Evolutionary conservation across 768 basidiomycete species (phyloP).

Genomic region (Cystofilobasidium ferigula): DNA sequence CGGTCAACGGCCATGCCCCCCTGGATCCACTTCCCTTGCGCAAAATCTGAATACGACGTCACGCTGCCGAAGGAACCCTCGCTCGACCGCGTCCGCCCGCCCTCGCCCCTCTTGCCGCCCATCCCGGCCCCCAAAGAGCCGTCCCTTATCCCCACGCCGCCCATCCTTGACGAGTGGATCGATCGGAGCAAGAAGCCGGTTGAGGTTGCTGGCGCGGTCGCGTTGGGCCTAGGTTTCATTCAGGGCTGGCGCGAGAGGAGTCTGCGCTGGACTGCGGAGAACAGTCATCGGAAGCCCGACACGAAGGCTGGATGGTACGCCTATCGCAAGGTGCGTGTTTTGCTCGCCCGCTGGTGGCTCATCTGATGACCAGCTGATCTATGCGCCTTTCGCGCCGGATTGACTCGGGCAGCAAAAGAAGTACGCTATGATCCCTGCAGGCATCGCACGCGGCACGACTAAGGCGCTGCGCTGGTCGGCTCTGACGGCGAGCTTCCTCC

Average conservation of each 20-base stretch:
- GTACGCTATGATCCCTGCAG: not conserved
- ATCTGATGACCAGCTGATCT: not conserved
- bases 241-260: not conserved
- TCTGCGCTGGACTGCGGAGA: constrained; percentile 1
- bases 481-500: not conserved
- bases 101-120: not conserved
- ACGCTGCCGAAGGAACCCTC: not conserved
- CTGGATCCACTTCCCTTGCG: not conserved
- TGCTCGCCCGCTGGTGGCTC: not conserved
- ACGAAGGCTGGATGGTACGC: constrained; percentile 10
- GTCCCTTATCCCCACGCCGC: not conserved
- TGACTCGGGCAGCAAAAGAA: constrained; percentile 8
- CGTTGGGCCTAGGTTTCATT: not conserved
- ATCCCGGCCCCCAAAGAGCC: not conserved
- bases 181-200: not conserved
- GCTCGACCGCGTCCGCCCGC: not conserved
- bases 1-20: not conserved
- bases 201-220: not conserved
- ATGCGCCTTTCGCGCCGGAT: not conserved
- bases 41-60: not conserved
- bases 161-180: not conserved
- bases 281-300: constrained; percentile 12
- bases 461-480: constrained; percentile 1
- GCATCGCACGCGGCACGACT: not conserved
- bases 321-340: constrained; percentile 10